Evolutionary conservation across 805 yeast genomes (phyloP).

Genomic region (Phaffomyces thermotolerans): DNA sequence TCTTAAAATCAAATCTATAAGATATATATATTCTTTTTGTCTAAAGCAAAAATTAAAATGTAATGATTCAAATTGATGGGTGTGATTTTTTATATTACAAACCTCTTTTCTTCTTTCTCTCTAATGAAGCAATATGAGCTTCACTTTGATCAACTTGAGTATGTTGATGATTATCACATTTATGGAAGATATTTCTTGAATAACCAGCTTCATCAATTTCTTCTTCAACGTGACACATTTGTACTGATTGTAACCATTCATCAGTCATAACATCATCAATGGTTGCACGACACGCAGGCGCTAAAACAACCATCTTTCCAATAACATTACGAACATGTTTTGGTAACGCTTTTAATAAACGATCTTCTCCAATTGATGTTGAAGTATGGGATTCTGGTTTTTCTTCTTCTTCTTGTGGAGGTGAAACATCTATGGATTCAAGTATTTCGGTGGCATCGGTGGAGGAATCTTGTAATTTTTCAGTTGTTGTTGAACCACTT

Average conservation of each 20-base stretch:
- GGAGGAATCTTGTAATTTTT: slow-evolving; percentile 3
- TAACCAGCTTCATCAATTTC: slow-evolving; percentile 29
- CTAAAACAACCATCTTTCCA: slow-evolving; percentile 71
- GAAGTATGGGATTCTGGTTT: slow-evolving; percentile 48
- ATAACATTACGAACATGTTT: slow-evolving; percentile 60
- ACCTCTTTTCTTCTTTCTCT: slow-evolving; percentile 54
- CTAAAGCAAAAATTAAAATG: background rate
- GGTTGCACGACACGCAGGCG: slow-evolving; percentile 80
- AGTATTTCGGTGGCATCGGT: no score
- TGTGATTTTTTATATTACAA: background rate
- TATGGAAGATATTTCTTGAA: slow-evolving; percentile 27
- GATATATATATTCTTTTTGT: no score
- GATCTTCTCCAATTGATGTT: slow-evolving; percentile 60
- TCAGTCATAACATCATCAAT: slow-evolving; percentile 74
- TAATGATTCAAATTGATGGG: background rate
- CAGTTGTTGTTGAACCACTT: slow-evolving; percentile 11
- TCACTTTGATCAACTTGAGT: slow-evolving; percentile 88
- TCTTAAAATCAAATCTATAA: no score
- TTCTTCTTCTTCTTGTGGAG: background rate
- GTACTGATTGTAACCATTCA: slow-evolving; percentile 55
- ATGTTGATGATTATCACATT: slow-evolving; percentile 64
- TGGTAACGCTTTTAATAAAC: slow-evolving; percentile 65
- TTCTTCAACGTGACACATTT: slow-evolving; percentile 60
- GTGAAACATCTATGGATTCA: no score
- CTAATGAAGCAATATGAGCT: slow-evolving; percentile 92